These are phyloP conservation scores for Termitomyces eurrhizus DNA, from an alignment of 768 basidiomycete genomes.

Conservation along the genomic window DNA sequence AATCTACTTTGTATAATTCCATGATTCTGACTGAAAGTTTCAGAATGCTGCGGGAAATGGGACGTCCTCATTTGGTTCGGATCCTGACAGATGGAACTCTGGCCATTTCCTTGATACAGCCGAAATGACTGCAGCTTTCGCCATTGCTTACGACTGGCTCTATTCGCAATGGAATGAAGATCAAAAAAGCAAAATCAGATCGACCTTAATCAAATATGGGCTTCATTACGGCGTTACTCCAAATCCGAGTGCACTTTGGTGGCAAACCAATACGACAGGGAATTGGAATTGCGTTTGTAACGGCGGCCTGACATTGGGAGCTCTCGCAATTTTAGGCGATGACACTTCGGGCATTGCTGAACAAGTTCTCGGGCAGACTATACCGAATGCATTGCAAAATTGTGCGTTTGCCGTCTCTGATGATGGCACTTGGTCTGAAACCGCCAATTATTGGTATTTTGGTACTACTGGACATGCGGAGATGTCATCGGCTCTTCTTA, in stretches of 20 bases:
- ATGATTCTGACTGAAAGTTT: neutral
- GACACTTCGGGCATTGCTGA: slow-evolving; percentile 71
- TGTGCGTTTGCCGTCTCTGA: slow-evolving; percentile 59
- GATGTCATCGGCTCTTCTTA: slow-evolving; percentile 75
- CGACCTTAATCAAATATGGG: slow-evolving; percentile 74
- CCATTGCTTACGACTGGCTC: slow-evolving; percentile 95
- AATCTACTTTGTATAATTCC: neutral
- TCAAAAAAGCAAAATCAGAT: slow-evolving; percentile 67
- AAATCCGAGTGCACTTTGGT: slow-evolving; percentile 63
- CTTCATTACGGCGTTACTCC: slow-evolving; percentile 61
- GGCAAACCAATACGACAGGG: slow-evolving; percentile 66
- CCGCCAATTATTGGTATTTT: slow-evolving; percentile 94
- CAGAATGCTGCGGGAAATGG: slow-evolving; percentile 78
- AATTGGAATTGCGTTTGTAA: slow-evolving; percentile 99
- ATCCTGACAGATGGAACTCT: slow-evolving; percentile 77
- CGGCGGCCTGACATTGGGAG: slow-evolving; percentile 80
- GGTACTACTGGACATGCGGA: slow-evolving; percentile 90
- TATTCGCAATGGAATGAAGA: slow-evolving; percentile 43
- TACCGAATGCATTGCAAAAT: slow-evolving; percentile 72
- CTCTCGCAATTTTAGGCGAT: slow-evolving; percentile 87
- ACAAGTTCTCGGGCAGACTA: slow-evolving; percentile 60
- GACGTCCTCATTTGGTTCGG: slow-evolving; percentile 60
- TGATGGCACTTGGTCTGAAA: slow-evolving; percentile 94
- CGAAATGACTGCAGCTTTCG: slow-evolving; percentile 88
- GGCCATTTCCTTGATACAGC: slow-evolving; percentile 89